Percentiles rank a stretch among this genome's conserved stretches.
phyloP scores from a whole-genome alignment of 2,329 filamentous ascomycete genomes.

The Onygenales sp. region DNA sequence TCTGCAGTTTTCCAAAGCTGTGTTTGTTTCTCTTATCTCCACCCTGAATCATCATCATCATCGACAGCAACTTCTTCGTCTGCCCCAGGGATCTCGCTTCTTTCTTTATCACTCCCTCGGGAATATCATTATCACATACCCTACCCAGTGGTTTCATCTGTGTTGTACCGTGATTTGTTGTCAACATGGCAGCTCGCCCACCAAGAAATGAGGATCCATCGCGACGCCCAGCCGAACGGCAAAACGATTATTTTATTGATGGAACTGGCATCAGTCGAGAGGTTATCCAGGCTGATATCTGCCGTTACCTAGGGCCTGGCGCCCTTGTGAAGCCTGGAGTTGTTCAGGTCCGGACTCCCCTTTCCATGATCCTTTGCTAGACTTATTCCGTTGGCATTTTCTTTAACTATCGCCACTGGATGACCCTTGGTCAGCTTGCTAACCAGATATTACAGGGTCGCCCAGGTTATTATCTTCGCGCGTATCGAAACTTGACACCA shows the following conservation, averaged over 20 bases:
- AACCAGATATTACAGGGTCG: slow-evolving; percentile 46
- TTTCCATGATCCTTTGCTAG: slow-evolving; percentile 10
- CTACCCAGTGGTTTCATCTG: slow-evolving; percentile 3
- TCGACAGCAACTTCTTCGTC: neutral
- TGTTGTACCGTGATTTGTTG: slow-evolving; percentile 15
- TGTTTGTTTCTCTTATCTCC: slow-evolving; percentile 15
- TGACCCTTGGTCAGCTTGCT: slow-evolving; percentile 11
- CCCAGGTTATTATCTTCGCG: slow-evolving; percentile 67
- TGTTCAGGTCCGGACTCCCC: slow-evolving; percentile 53
- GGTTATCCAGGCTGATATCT: slow-evolving; percentile 76
- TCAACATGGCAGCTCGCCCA: slow-evolving; percentile 31
- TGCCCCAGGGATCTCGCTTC: neutral
- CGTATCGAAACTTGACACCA: slow-evolving; percentile 68
- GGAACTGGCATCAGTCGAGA: slow-evolving; percentile 74
- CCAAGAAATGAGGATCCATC: slow-evolving; percentile 22
- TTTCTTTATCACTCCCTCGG: neutral
- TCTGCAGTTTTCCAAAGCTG: slow-evolving; percentile 15
- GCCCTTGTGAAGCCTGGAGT: slow-evolving; percentile 66
- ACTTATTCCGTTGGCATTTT: slow-evolving; percentile 9
- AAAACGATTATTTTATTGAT: slow-evolving; percentile 73
- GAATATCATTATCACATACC: neutral
- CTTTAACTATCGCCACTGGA: neutral
- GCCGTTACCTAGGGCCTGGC: slow-evolving; percentile 74
- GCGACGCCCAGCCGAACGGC: slow-evolving; percentile 18
- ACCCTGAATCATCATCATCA: neutral